Conservation (phyloP, 495 filamentous ascomycete genomes). For the Penicillium turbatum region DNA sequence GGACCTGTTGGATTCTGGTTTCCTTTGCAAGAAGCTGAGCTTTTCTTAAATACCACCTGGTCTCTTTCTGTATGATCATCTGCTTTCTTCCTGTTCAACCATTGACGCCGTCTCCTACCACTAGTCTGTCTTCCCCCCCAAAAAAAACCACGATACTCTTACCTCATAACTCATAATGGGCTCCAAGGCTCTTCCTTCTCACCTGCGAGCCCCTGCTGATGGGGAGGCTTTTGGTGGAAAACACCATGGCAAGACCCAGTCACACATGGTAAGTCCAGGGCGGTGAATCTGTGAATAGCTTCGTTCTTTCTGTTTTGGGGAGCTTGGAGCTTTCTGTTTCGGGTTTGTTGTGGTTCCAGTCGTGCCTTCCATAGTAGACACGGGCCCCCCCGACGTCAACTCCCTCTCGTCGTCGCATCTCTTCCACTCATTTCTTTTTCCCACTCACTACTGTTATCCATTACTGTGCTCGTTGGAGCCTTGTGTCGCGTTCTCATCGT, state of each 20-base stretch:
- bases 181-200: conserved; percentile 66
- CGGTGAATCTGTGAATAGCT: neutral
- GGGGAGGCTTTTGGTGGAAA: conserved; percentile 56
- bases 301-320: neutral
- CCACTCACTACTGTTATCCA: neutral
- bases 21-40: no score
- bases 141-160: neutral
- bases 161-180: conserved; percentile 54
- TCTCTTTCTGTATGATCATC: no score
- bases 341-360: neutral
- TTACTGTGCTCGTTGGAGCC: neutral
- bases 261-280: conserved; percentile 78
- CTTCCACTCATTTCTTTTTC: neutral
- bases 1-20: neutral
- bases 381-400: no score
- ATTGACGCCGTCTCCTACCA: neutral
- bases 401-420: no score
- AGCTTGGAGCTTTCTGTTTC: neutral
- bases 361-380: no score
- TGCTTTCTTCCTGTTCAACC: neutral
- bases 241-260: conserved; percentile 93
- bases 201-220: conserved; percentile 62
- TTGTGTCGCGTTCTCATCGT: neutral
- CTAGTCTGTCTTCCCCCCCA: neutral
- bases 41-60: no score